Evolutionary conservation across 2,329 filamentous ascomycete genomes (phyloP), one percentile per base, ranked within the genome.

Genomic region (Fusarium duplospermum): DNA sequence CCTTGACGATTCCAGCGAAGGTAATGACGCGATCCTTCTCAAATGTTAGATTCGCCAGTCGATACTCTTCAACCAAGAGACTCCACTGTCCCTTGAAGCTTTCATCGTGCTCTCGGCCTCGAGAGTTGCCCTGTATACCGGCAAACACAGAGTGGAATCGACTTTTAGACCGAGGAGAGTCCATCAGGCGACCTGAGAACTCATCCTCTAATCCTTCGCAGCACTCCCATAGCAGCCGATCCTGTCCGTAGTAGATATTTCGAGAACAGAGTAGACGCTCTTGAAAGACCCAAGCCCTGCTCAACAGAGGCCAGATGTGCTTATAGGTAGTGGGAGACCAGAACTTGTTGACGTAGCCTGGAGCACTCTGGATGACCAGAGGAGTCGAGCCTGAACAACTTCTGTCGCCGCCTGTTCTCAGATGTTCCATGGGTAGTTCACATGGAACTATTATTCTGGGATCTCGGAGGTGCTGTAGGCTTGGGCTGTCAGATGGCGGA

Each of bases 151-250:
- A 35, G n/a, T 68, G 40, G 14, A 71, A 61, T 10, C 57, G 29
- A 9, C 22, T 36, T 50, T 71, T 69, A 1, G 56, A 62, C 1
- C 65, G 27, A 27, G 38, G 47, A 20, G 31, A 57, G 16, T 62
- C 45, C 10, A 47, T 18, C 11, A 69, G 18, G 2, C 27, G 20
- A 2, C 69, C 65, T 1, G 31, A 65, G 18, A 69, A 69, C 11
- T 68, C 65, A 13, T 71, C 62, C 14, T 68, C 50, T 3, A 69
- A 8, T 8, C 7, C 47, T 31, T 65, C 38, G 9, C 65, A 71
- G 8, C 69, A 71, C 42, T 68, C 69, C 65, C 65, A 71, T n/a
- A 62, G 35, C 3, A 71, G 42, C 1, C 50, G 22, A 5, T 62
- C 50, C 6, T 47, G 57, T 2, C 65, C 68, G 27, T 70, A 65